Base-by-base conservation (phyloP, 371 early-diverging fungal species). In the Mortierella sp. region DNA sequence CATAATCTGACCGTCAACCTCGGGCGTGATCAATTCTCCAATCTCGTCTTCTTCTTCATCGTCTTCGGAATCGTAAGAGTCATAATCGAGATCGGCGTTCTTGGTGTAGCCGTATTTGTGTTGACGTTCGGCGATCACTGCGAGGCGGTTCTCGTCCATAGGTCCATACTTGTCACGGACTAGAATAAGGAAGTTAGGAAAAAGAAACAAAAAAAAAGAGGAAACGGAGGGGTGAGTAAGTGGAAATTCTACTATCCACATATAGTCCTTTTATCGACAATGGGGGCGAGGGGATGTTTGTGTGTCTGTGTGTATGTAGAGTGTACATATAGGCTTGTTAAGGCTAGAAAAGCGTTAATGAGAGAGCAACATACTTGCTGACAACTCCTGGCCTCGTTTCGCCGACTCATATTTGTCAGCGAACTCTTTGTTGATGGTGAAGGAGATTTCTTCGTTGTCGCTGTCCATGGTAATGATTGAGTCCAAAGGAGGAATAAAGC, bases 1-100 rank as follows among this genome's bases (percentile, higher is more conserved):
- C 85, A 98, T 82, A 60, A 98, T 95, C 72, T 97, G 94, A 3
- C 92, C 90, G 64, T 98, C 98, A 9, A 97, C 76, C 43, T 89
- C 95, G 11, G 95, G 93, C 17, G 97, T 95, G 19, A 95, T 80
- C 46, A 95, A 82, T 50, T 89, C 90, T 12, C 93, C 96, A 26
- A 83, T 82, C 53, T 96, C 96, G 81, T 98, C 99, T 62, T 98
- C 98, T 26, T 90, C 95, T 50, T 90, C 94, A 27, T 79, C 83
- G 24, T 84, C 82, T 14, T 84, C 82, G 0, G 70, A 71, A 12
- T 79, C 83, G 28, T 80, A 79, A 6, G 79, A 78, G 60, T 72
- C 70, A 30, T 68, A 65, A 42, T 73, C 68, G 52, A 57, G 59
- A 32, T 58, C 70, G 39, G 52, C 73, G 71, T 62, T 79, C 67